These are phyloP conservation scores for Polysphondylium violaceum DNA, from an alignment of 78 protist species.

Conservation along the genomic window DNA sequence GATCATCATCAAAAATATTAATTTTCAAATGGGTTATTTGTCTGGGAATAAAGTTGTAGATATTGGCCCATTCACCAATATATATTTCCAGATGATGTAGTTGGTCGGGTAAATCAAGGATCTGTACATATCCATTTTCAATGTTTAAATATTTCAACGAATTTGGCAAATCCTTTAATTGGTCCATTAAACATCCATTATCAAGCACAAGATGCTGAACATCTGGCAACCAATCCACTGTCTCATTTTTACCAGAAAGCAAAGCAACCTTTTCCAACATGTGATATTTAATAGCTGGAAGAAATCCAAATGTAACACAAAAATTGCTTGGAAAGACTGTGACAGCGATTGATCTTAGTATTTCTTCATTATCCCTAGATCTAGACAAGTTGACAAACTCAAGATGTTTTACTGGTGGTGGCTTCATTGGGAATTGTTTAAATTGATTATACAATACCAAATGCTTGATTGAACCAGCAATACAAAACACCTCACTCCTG, in stretches of 20 bases:
- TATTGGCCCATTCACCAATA: neutral
- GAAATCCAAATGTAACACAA: neutral
- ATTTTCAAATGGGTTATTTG: neutral
- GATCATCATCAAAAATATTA: neutral
- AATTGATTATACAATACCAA: neutral
- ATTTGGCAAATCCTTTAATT: neutral
- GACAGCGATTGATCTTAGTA: neutral
- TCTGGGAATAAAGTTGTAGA: neutral
- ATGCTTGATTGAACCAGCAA: neutral
- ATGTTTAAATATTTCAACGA: neutral
- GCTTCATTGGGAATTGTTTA: neutral
- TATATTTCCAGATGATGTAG: neutral
- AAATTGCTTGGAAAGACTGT: neutral
- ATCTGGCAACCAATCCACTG: neutral
- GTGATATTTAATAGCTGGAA: neutral
- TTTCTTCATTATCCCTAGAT: neutral
- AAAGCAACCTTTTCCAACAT: neutral
- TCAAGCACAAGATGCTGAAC: neutral
- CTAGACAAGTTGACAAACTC: neutral
- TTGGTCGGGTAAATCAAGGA: neutral
- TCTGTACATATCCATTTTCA: neutral
- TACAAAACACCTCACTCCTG: neutral
- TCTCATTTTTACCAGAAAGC: neutral
- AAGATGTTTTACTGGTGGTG: neutral
- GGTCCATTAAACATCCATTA: neutral